phyloP scores from a whole-genome alignment of 768 basidiomycete genomes.

The Hypholoma sublateritium region DNA sequence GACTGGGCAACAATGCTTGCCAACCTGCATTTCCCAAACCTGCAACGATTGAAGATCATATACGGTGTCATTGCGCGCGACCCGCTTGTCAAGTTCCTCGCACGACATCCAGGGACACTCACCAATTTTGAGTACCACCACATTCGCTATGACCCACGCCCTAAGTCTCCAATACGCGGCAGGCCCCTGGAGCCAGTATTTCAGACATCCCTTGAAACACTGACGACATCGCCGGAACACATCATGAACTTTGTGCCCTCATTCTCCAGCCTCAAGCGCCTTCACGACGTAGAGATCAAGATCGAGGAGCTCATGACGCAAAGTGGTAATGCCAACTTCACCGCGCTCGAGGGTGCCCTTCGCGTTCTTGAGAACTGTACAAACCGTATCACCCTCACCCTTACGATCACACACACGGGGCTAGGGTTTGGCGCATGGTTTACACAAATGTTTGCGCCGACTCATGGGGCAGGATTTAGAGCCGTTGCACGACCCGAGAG shows the following conservation, averaged over 20 bases:
- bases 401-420: slow-evolving; percentile 13
- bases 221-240: slow-evolving; percentile 15
- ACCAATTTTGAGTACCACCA: slow-evolving; percentile 16
- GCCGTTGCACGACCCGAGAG: slow-evolving; percentile 11
- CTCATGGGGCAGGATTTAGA: not conserved
- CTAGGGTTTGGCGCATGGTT: slow-evolving; percentile 19
- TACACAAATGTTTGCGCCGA: slow-evolving; percentile 2
- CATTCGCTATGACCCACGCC: slow-evolving; percentile 16
- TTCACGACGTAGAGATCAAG: slow-evolving; percentile 9
- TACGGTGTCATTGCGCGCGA: slow-evolving; percentile 16
- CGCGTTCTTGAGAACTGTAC: slow-evolving; percentile 9
- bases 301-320: slow-evolving; percentile 12
- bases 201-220: not conserved
- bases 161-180: slow-evolving; percentile 7
- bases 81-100: slow-evolving; percentile 18
- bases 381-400: slow-evolving; percentile 13
- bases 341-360: slow-evolving; percentile 14
- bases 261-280: slow-evolving; percentile 1
- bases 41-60: slow-evolving; percentile 10
- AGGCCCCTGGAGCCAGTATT: slow-evolving; percentile 9
- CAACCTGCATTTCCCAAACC: slow-evolving; percentile 11
- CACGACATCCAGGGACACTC: slow-evolving; percentile 11
- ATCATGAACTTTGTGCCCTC: slow-evolving; percentile 18
- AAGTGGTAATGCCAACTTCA: slow-evolving; percentile 1
- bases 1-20: slow-evolving; percentile 18